Conservation (phyloP, 2,329 filamentous ascomycete genomes). For the Cryphonectria radicalis region DNA sequence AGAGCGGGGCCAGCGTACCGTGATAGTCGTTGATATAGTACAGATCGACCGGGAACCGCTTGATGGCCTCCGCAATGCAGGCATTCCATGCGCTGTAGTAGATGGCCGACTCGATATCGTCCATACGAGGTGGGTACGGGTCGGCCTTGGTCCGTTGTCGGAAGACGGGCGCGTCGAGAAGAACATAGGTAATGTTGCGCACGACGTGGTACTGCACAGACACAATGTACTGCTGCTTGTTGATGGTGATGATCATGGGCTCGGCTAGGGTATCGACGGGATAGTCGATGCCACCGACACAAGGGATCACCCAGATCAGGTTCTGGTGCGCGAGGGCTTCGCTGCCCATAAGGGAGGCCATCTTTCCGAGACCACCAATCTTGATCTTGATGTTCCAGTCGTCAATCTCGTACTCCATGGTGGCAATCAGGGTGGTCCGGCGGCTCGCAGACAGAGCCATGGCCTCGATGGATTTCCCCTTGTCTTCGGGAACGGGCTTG, state of each 20-base stretch:
- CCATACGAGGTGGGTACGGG: conserved; percentile 69
- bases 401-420: conserved; percentile 69
- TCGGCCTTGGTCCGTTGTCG: conserved; percentile 63
- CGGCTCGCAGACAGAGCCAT: conserved; percentile 4
- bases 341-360: conserved; percentile 71
- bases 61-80: conserved; percentile 64
- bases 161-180: conserved; percentile 70
- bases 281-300: conserved; percentile 67
- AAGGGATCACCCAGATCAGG: conserved; percentile 67
- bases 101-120: conserved; percentile 66
- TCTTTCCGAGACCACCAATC: conserved; percentile 71
- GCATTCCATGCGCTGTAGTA: conserved; percentile 74
- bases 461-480: conserved; percentile 35
- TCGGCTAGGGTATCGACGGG: conserved; percentile 62
- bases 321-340: conserved; percentile 66
- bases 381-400: conserved; percentile 74
- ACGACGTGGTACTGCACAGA: conserved; percentile 66
- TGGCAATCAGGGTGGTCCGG: conserved; percentile 33
- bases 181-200: conserved; percentile 70
- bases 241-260: conserved; percentile 65
- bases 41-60: conserved; percentile 51
- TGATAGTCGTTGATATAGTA: conserved; percentile 48
- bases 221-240: conserved; percentile 64
- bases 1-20: conserved; percentile 58
- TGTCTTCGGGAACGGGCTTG: conserved; percentile 25